phyloP scores from a whole-genome alignment of 2,329 filamentous ascomycete species.

The Anthostomella pinea region DNA sequence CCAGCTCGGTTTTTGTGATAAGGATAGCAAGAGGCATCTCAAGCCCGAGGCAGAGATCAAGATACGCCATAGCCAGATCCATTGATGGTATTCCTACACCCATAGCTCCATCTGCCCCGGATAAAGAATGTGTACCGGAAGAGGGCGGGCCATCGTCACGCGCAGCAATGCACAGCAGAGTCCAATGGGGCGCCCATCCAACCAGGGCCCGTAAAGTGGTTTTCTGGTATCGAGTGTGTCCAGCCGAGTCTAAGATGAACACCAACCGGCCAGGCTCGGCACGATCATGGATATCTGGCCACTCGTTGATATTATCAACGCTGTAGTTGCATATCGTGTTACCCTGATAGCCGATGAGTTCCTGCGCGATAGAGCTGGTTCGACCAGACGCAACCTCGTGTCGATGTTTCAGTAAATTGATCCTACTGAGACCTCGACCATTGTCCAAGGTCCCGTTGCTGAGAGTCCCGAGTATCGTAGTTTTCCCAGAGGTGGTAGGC shows the following conservation, averaged over 20 bases:
- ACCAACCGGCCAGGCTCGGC: constrained; percentile 73
- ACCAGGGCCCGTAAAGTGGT: constrained; percentile 88
- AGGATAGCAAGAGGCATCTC: constrained; percentile 74
- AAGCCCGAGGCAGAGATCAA: constrained; percentile 81
- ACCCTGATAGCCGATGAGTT: constrained; percentile 79
- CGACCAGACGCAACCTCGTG: constrained; percentile 91
- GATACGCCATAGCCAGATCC: constrained; percentile 74
- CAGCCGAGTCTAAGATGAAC: constrained; percentile 88
- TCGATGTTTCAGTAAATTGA: constrained; percentile 85
- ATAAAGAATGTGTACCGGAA: constrained; percentile 43
- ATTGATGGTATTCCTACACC: constrained; percentile 54
- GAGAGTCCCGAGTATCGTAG: constrained; percentile 81
- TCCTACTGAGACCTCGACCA: constrained; percentile 81
- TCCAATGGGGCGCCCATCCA: constrained; percentile 95
- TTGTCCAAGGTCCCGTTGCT: constrained; percentile 89
- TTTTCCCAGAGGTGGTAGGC: constrained; percentile 88
- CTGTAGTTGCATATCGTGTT: constrained; percentile 74
- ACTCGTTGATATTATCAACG: constrained; percentile 81
- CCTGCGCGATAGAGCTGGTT: constrained; percentile 92
- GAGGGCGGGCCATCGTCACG: constrained; percentile 58
- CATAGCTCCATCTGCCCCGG: constrained; percentile 47
- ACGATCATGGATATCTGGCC: constrained; percentile 88
- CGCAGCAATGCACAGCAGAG: constrained; percentile 80
- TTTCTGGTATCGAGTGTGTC: constrained; percentile 82
- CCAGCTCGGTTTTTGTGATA: constrained; percentile 88